phyloP scores from a whole-genome alignment of 805 yeast genomes.

The Spencermartinsiella europaea region DNA sequence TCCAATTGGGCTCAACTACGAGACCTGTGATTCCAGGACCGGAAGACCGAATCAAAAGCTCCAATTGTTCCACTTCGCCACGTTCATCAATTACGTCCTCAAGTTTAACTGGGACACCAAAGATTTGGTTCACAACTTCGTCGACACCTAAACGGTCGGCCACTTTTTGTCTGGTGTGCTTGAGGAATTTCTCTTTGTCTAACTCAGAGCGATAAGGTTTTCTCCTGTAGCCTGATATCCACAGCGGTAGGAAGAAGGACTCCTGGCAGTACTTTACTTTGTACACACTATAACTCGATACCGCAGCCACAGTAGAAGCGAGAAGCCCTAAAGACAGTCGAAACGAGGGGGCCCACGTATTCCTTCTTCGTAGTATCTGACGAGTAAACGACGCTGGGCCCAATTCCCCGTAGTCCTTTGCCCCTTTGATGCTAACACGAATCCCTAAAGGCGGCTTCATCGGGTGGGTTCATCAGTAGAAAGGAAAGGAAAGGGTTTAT shows the following conservation, averaged over 20 bases:
- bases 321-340: slow-evolving; percentile 9
- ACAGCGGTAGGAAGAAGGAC: slow-evolving; percentile 20
- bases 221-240: slow-evolving; percentile 16
- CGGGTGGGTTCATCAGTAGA: background rate
- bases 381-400: background rate
- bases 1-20: slow-evolving; percentile 14
- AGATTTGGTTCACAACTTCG: slow-evolving; percentile 13
- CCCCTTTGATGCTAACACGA: background rate
- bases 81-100: slow-evolving; percentile 4
- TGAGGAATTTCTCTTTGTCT: slow-evolving; percentile 14
- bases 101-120: slow-evolving; percentile 18
- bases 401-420: background rate
- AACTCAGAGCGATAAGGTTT: slow-evolving; percentile 18
- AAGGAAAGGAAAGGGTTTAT: background rate
- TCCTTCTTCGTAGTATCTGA: background rate
- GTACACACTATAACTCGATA: slow-evolving; percentile 13
- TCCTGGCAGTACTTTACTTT: slow-evolving; percentile 12
- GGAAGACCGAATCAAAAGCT: slow-evolving; percentile 13
- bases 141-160: slow-evolving; percentile 20
- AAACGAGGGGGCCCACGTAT: slow-evolving; percentile 10
- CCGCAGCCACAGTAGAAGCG: slow-evolving; percentile 9
- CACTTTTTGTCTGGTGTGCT: slow-evolving; percentile 10
- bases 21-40: slow-evolving; percentile 20
- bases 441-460: background rate
- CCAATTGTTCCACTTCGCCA: slow-evolving; percentile 5